Evolutionary conservation across 2,329 filamentous ascomycete species (phyloP).

Genomic region (Pseudocercospora fijiensis): DNA sequence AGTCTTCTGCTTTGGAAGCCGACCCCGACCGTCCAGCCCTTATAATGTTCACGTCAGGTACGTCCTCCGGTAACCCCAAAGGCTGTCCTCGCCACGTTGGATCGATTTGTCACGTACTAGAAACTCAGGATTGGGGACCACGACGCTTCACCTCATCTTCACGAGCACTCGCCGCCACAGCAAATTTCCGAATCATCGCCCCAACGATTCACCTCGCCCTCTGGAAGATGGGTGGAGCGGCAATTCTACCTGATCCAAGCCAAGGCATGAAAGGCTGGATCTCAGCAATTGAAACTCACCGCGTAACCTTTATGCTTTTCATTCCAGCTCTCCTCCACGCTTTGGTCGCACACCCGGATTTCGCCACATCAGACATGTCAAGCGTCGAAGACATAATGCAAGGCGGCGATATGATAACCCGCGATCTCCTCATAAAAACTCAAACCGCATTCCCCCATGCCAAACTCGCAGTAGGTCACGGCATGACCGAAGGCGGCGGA

Average conservation of each 20-base stretch:
- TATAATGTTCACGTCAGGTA: conserved; percentile 25
- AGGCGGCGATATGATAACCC: conserved; percentile 24
- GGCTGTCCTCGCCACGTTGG: conserved; percentile 18
- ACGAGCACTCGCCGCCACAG: conserved; percentile 7
- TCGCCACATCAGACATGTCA: conserved; percentile 6
- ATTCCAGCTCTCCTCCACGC: conserved; percentile 22
- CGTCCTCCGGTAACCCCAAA: conserved; percentile 22
- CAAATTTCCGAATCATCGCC: conserved; percentile 27
- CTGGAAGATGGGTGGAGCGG: conserved; percentile 21
- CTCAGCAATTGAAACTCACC: conserved; percentile 18
- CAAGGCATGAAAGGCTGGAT: conserved; percentile 11
- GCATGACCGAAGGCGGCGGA: conserved; percentile 26
- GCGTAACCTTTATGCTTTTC: conserved; percentile 18
- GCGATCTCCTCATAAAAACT: conserved; percentile 15
- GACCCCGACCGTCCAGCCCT: conserved; percentile 16
- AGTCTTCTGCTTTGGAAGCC: conserved; percentile 10
- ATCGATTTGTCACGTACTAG: conserved; percentile 2
- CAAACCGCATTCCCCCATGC: conserved; percentile 18
- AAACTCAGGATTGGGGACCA: conserved; percentile 9
- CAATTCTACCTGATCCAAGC: conserved; percentile 21
- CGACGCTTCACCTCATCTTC: not conserved
- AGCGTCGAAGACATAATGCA: conserved; percentile 9
- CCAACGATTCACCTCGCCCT: conserved; percentile 12
- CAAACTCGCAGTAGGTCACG: conserved; percentile 14
- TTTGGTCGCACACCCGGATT: conserved; percentile 13